Conservation (phyloP, 768 basidiomycete genomes). For the Obba rivulosa region DNA sequence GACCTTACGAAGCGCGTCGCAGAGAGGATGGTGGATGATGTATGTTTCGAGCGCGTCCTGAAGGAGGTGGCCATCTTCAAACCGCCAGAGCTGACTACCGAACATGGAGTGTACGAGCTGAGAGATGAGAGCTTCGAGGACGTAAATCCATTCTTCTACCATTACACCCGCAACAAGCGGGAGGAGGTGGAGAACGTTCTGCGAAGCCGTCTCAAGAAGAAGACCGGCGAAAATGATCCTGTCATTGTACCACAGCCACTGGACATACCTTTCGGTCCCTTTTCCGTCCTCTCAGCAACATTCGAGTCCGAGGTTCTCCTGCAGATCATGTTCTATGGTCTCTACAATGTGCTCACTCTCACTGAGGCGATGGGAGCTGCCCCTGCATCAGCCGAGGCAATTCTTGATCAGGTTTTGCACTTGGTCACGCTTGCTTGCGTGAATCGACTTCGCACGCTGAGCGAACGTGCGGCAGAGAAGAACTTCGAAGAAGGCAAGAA, state of each 20-base stretch:
- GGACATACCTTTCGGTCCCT: conserved; percentile 61
- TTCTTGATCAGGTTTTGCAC: conserved; percentile 85
- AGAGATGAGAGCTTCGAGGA: conserved; percentile 79
- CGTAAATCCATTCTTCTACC: conserved; percentile 93
- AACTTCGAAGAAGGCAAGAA: conserved; percentile 55
- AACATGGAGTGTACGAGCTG: conserved; percentile 85
- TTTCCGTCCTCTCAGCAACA: conserved; percentile 53
- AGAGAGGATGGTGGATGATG: conserved; percentile 82
- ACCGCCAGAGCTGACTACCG: conserved; percentile 70
- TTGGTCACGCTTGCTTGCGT: conserved; percentile 80
- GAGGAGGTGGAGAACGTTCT: conserved; percentile 85
- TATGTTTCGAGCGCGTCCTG: conserved; percentile 76
- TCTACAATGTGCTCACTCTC: conserved; percentile 67
- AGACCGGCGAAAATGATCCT: conserved; percentile 53
- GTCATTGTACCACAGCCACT: conserved; percentile 75
- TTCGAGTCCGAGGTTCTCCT: conserved; percentile 69
- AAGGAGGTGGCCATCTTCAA: conserved; percentile 77
- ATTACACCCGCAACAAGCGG: conserved; percentile 90
- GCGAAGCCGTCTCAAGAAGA: conserved; percentile 61
- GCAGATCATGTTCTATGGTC: conserved; percentile 79
- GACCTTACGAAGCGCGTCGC: conserved; percentile 89
- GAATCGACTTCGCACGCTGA: conserved; percentile 62
- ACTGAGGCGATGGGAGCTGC: conserved; percentile 55
- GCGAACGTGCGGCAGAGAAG: conserved; percentile 47
- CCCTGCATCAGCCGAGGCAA: conserved; percentile 79